Base-by-base conservation (phyloP, 495 filamentous ascomycete genomes). In the Trichoderma asperelloides region DNA sequence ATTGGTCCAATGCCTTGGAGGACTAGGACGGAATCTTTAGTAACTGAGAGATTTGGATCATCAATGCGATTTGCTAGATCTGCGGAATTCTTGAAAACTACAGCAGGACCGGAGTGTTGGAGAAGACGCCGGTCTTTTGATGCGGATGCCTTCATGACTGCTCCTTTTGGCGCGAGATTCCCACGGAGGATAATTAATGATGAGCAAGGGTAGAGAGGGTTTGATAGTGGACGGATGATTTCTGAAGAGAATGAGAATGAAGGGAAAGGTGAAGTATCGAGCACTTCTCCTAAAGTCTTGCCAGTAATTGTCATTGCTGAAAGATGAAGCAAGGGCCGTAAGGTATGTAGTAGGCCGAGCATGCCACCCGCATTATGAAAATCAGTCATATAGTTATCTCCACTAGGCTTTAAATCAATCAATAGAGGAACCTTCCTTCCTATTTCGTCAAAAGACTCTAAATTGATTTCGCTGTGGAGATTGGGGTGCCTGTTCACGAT, bases 311-410 rank as follows among this genome's bases (percentile, higher is more conserved):
- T 89, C 73, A 80, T 62, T 0, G 85, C 86, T 45, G 80, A 75
- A 0, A 88, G 78, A 62, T 86, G 77, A 0, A 90, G 78, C 0
- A 89, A 77, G 0, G 86, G 87, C 8, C 78, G 75, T 2, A 90
- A 76, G 4, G 79, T 78, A 63, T 84, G 80, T 11, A 89, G 68
- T 0, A 90, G 72, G 6, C 82, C 82, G 30, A 79, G 68, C 86
- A 89, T 89, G 51, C 88, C 87, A 12, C 87, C 88, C 0, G 86
- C 82, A 70, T 85, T 84, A 71, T 90, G 88, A 69, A 90, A 88
- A 69, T 90, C 86, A 51, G 83, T 85, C 87, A 89, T 89, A 74
- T 90, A 90, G 67, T 88, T 87, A 21, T 84, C 79, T 6, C 87
- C 87, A 67, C 85, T 87, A 7, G 87, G 87, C 67, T 90, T 90